Base-by-base conservation (phyloP, 345 rosid genomes). In the Hibiscus mutabilis region DNA sequence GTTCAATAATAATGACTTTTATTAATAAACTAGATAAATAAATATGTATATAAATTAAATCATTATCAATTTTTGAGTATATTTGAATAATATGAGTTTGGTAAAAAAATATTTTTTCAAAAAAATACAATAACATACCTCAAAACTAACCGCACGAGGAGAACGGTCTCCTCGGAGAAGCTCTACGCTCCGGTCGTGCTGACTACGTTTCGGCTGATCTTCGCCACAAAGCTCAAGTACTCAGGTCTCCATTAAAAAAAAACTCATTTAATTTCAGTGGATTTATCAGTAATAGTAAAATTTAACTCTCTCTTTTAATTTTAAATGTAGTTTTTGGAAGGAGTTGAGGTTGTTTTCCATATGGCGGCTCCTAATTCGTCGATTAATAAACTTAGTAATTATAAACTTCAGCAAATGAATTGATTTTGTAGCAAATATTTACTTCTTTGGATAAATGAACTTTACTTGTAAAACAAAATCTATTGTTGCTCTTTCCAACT, bases 341-440 rank as follows among this genome's bases (percentile, higher is more conserved):
- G 97, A 66, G 93, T 80, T 15, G 90, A 92, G 68, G 97, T 86
- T 6, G 93, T 95, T 5, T 92, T 87, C 81, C 99, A 95, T 75
- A 90, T 88, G 97, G 99, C 99, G 42, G 97, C 99, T 61, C 99
- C 99, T 4, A 82, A 92, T 87, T 95, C 99, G 11, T 90, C 97
- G 2, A 84, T 92, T 70, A 95, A 95, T 56, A 83, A 29, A 29
- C 33, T 29, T 29, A 0, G 33, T 29, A 29, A 35, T 35, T 6
- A 35, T 35, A 8, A 35, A 35, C 40, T 35, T 6, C 40, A 35
- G 40, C 40, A 35, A 35, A 35, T 29, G 37, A 33, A 33, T 33
- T 29, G 31, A 29, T 29, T 29, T 29, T 29, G 31, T 29, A 29
- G 31, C 31, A 3, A 29, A 29, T 29, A 4, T 29, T 29, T 29